These are phyloP conservation scores for Cymodocea nodosa DNA, from an alignment of 116 monocot genomes.

Conservation along the genomic window DNA sequence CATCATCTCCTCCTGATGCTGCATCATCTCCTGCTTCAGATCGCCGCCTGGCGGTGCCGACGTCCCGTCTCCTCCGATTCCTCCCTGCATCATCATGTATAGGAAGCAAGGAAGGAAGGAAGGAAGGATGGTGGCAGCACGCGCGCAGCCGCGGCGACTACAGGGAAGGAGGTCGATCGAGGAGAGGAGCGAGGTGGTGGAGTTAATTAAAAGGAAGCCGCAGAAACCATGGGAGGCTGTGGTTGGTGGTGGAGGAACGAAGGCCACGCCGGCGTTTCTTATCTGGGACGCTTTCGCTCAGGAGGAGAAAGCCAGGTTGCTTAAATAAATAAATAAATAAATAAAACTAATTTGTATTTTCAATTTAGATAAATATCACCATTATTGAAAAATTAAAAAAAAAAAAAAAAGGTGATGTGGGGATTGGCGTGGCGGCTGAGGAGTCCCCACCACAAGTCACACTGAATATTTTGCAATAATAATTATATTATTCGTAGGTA, in stretches of 20 bases:
- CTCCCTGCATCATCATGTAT: slow-evolving; percentile 4
- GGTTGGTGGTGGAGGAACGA: background rate
- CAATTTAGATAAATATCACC: no score
- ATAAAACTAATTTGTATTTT: no score
- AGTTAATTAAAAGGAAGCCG: background rate
- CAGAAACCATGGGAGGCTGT: background rate
- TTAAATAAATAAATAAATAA: no score
- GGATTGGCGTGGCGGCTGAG: background rate
- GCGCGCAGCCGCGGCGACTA: background rate
- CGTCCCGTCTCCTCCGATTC: no score
- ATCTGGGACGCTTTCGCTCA: background rate
- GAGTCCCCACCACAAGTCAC: background rate
- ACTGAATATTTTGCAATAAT: no score
- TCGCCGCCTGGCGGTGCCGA: background rate
- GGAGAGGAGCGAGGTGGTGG: background rate
- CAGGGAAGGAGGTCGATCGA: background rate
- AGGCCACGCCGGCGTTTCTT: background rate
- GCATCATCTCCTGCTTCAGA: slow-evolving; percentile 9
- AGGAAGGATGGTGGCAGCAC: no score
- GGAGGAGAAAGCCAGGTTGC: background rate
- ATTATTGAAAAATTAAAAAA: background rate
- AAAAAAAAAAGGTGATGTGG: background rate
- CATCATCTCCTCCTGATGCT: slow-evolving; percentile 28
- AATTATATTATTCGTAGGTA: no score
- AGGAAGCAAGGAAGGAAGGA: background rate